A percentile compares a stretch with the other conserved stretches of the same genome.
phyloP scores from a whole-genome alignment of 2,329 filamentous ascomycete species.

The Cladosporium sp. region DNA sequence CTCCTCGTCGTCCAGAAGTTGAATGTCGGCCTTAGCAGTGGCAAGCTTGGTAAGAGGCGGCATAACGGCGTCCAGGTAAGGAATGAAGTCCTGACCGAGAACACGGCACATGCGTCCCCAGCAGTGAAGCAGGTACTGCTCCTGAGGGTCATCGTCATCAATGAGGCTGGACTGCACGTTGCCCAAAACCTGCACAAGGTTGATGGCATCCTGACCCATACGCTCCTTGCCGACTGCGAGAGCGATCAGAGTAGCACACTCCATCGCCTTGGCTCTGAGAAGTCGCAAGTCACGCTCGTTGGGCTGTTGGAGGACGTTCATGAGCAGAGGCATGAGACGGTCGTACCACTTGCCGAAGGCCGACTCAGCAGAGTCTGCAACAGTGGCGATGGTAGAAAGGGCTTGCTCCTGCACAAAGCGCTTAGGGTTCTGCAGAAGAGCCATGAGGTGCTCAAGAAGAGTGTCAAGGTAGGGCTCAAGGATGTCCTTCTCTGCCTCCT shows the following conservation, averaged over 20 bases:
- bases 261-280: constrained; percentile 95
- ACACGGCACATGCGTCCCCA: constrained; percentile 99
- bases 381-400: constrained; percentile 94
- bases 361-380: constrained; percentile 95
- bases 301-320: constrained; percentile 82
- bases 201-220: constrained; percentile 81
- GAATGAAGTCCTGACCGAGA: constrained; percentile 82
- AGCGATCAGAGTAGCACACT: constrained; percentile 94
- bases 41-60: constrained; percentile 87
- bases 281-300: constrained; percentile 91
- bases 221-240: constrained; percentile 91
- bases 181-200: constrained; percentile 80
- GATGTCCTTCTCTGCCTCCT: constrained; percentile 89
- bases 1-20: constrained; percentile 90
- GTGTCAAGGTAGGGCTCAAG: constrained; percentile 91
- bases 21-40: constrained; percentile 93
- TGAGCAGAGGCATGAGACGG: constrained; percentile 88
- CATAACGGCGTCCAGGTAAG: constrained; percentile 90
- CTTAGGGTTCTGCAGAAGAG: constrained; percentile 84
- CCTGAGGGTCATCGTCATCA: constrained; percentile 90
- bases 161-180: constrained; percentile 81
- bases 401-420: constrained; percentile 97
- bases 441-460: constrained; percentile 78
- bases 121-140: constrained; percentile 95
- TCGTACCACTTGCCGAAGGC: constrained; percentile 95